Evolutionary conservation across 1,139 yeast species (phyloP).

Genomic region (Yamadazyma sp.): DNA sequence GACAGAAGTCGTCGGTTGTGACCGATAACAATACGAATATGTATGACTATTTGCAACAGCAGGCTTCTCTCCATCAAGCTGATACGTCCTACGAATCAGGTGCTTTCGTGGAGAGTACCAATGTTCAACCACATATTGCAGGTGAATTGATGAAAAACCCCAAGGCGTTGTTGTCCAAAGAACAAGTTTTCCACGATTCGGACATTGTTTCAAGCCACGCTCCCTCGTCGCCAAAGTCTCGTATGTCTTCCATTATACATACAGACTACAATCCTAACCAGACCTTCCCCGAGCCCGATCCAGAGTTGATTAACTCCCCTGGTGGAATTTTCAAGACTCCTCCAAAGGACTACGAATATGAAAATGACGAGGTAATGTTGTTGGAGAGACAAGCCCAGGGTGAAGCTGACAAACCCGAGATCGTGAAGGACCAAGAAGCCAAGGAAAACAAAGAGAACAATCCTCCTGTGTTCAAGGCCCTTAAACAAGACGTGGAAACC

Average conservation of each 20-base stretch:
- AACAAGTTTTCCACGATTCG: constrained; percentile 39
- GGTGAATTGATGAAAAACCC: constrained; percentile 37
- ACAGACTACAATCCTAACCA: constrained; percentile 11
- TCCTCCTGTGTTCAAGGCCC: constrained; percentile 5
- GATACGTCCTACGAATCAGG: constrained; percentile 33
- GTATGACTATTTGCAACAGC: constrained; percentile 37
- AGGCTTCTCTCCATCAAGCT: constrained; percentile 37
- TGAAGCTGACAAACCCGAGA: not conserved
- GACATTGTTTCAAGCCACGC: constrained; percentile 14
- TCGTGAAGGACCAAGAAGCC: too few species aligned
- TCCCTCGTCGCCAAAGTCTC: constrained; percentile 14
- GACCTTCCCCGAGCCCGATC: constrained; percentile 38
- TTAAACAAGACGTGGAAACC: not conserved
- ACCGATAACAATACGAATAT: constrained; percentile 23
- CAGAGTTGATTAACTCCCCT: constrained; percentile 28
- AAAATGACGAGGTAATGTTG: constrained; percentile 5
- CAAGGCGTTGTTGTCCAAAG: constrained; percentile 32
- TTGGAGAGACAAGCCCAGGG: not conserved
- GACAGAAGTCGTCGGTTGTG: constrained; percentile 33
- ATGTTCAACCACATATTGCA: constrained; percentile 32
- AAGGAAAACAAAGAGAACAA: constrained; percentile 9
- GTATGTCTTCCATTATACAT: constrained; percentile 18
- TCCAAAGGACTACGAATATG: constrained; percentile 16
- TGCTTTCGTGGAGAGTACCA: constrained; percentile 12
- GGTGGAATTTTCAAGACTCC: constrained; percentile 28